Base-by-base conservation (phyloP, 2,329 filamentous ascomycete species). In the Diaporthe sp. region DNA sequence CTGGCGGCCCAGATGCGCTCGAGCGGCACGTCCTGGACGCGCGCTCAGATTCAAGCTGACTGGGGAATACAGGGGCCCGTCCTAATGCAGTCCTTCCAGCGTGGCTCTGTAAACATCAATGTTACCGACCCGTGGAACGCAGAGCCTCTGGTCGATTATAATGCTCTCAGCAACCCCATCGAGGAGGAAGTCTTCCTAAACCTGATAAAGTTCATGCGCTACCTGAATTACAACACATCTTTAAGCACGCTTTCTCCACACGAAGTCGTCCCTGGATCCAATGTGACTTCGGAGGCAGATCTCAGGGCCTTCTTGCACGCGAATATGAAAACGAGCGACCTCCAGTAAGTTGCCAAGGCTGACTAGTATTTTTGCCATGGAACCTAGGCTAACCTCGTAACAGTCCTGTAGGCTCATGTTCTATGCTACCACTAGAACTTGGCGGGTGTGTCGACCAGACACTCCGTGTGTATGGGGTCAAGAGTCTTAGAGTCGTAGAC, bases 361-460 rank as follows among this genome's bases (percentile, higher is more conserved):
- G 39, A 5, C 10, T 42, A 4, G 2, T 42, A 3, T 42, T 15
- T 42, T 42, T 15, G 39, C 0, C 39, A 42, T 42, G 39, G 39
- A 42, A 42, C 10, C 4, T 42, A 2, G 39, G 39, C 39, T 42
- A 42, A 42, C 39, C 10, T 42, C 39, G 1, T 42, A 13, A 42
- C 39, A 42, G 39, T 78, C 82, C 83, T 1, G 80, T 79, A 22
- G 84, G 85, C 8, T 85, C 85, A 7, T 80, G 82, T 42, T 81
- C 85, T 3, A 87, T 87, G 85, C 79, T 86, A 76, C 84, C 84
- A 9, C 79, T 80, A 17, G 81, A 82, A 37, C 79, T 84, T 9
- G 85, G 85, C 12, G 85, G 85, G 42, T 85, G 86, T 19, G 85
- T 87, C 1, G 82, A 84, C 73, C 76, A 83, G 67, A 78, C 82